Evolutionary conservation across 306 rosid genomes (phyloP), one percentile per base, ranked within the genome.

Genomic region (Urtica urens): DNA sequence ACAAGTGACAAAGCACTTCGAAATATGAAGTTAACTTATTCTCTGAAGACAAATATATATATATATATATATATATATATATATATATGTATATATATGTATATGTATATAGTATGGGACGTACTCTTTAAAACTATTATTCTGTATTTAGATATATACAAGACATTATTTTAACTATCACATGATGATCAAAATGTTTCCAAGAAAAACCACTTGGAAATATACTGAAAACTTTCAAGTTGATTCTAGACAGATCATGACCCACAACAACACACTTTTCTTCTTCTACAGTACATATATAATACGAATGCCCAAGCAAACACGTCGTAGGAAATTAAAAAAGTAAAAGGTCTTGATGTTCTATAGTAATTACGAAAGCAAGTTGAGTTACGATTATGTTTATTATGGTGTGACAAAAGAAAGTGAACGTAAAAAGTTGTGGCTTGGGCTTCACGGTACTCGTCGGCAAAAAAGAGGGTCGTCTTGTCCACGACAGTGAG

Each of bases 351-450:
- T 4, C 4, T 28, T 28, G 4, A 58, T 39, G 43, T 13, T 39
- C 9, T 14, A 42, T 49, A 40, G 62, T 3, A 19, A 42, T 73
- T 53, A 49, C 34, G 55, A 45, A 22, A 18, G 46, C 47, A 30
- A 61, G 45, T 10, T 38, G 59, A 37, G 21, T 24, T 29, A 44
- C 30, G 11, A 15, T 7, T 5, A 17, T 67, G 58, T 65, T 47
- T 71, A 51, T 66, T 67, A 67, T 57, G 57, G 69, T 10, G 49
- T 2, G 35, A 19, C 72, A 71, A 51, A 17, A 30, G 30, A 41
- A n/a, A n/a, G n/a, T 48, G 60, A 56, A 73, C 60, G 58, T 59
- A 56, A 40, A 55, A 70, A 55, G 67, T 17, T 46, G 63, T 76
- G 53, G 63, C 72, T 63, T 76, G 71, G 51, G 28, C 41, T 39